Percentiles rank a stretch among this genome's conserved stretches.
phyloP scores from a whole-genome alignment of 1,284 basidiomycete genomes.

The Irpex lacteus region DNA sequence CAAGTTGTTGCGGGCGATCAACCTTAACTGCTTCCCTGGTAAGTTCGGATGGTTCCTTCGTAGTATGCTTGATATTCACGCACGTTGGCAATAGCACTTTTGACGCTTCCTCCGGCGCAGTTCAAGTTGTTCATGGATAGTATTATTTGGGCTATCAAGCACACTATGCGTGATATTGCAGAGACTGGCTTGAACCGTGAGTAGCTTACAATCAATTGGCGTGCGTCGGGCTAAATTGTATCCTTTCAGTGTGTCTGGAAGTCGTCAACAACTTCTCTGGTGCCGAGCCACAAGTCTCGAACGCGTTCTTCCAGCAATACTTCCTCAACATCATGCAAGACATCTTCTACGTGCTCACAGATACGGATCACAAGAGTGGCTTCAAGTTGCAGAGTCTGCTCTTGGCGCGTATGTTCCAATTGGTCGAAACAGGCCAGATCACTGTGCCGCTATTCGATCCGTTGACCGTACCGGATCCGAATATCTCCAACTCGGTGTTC shows the following conservation, averaged over 20 bases:
- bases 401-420: conserved; percentile 92
- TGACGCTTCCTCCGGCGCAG: conserved; percentile 85
- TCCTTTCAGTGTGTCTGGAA: conserved; percentile 79
- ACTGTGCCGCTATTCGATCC: conserved; percentile 88
- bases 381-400: conserved; percentile 90
- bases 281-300: conserved; percentile 73
- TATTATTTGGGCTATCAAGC: conserved; percentile 99
- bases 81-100: conserved; percentile 37
- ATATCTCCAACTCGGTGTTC: conserved; percentile 81
- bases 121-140: conserved; percentile 99
- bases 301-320: conserved; percentile 87
- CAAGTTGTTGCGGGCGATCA: conserved; percentile 92
- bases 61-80: background rate
- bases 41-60: conserved; percentile 16
- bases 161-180: conserved; percentile 98
- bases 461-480: conserved; percentile 68
- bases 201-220: conserved; percentile 26
- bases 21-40: conserved; percentile 96
- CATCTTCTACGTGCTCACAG: conserved; percentile 96
- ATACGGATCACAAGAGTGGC: conserved; percentile 98
- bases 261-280: conserved; percentile 94
- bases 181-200: conserved; percentile 89
- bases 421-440: conserved; percentile 84
- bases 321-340: conserved; percentile 94
- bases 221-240: conserved; percentile 4